Evolutionary conservation across 2,329 filamentous ascomycete genomes (phyloP).

Genomic region (Rhynchosporium graminicola): DNA sequence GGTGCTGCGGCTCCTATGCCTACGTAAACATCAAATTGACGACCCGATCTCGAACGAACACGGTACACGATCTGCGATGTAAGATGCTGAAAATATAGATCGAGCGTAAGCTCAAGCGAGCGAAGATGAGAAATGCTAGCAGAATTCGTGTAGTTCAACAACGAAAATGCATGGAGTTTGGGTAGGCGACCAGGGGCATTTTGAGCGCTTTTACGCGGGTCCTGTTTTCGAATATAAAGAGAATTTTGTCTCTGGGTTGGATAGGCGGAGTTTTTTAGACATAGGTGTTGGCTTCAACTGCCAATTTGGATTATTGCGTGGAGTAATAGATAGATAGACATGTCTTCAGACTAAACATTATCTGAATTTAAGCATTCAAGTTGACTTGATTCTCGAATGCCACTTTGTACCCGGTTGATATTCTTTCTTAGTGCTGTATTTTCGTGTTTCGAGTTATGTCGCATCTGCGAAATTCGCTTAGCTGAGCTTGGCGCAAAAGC

Average conservation of each 20-base stretch:
- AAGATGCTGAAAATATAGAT: background rate
- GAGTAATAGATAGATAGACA: background rate
- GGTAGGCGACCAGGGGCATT: background rate
- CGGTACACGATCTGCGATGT: background rate
- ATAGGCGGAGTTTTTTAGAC: constrained; percentile 1
- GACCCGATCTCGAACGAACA: background rate
- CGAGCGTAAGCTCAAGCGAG: too few relatives aligned
- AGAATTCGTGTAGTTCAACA: background rate
- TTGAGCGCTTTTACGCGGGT: constrained; percentile 6
- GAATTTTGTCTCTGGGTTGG: background rate
- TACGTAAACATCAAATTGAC: constrained; percentile 23
- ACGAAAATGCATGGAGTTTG: constrained; percentile 16
- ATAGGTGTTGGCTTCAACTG: constrained; percentile 13
- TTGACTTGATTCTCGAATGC: background rate
- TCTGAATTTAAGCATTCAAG: background rate
- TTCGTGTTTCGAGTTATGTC: too few relatives aligned
- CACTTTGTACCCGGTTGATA: too few relatives aligned
- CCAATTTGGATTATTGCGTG: background rate
- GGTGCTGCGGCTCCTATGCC: constrained; percentile 32
- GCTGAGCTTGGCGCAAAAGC: background rate
- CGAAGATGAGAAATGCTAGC: background rate
- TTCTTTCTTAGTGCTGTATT: too few relatives aligned
- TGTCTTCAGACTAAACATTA: background rate
- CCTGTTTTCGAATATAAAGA: background rate
- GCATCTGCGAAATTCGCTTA: background rate